Evolutionary conservation across 768 basidiomycete species (phyloP).

Genomic region (Phaeotremella fagi): DNA sequence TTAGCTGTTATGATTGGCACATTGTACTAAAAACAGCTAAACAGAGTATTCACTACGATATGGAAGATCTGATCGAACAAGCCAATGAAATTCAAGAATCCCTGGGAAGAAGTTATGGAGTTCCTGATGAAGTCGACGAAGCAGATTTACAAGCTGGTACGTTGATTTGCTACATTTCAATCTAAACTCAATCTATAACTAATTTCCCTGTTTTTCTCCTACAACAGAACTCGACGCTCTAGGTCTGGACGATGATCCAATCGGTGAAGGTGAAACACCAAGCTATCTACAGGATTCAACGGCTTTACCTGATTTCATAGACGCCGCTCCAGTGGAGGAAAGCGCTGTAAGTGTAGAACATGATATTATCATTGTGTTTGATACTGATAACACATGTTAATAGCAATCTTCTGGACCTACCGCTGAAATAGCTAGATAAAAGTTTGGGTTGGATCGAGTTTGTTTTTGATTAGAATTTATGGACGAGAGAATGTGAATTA

Average conservation of each 20-base stretch:
- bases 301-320: conserved; percentile 87
- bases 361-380: not conserved
- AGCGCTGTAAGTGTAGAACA: conserved; percentile 18
- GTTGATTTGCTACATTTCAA: conserved; percentile 34
- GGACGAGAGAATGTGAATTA: no score
- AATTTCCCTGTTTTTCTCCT: not conserved
- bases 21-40: not conserved
- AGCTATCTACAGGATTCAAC: conserved; percentile 77
- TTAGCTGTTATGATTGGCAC: conserved; percentile 1
- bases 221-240: conserved; percentile 83
- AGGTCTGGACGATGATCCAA: conserved; percentile 59
- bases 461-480: no score
- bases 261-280: conserved; percentile 78
- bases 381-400: not conserved
- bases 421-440: conserved; percentile 4
- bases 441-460: no score
- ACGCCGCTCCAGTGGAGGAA: conserved; percentile 72
- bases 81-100: conserved; percentile 97
- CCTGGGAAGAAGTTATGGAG: conserved; percentile 84
- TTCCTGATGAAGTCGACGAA: conserved; percentile 97
- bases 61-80: conserved; percentile 95
- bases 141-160: conserved; percentile 92
- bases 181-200: no score
- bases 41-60: conserved; percentile 91
- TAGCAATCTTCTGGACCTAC: conserved; percentile 3